A percentile compares a stretch with the other conserved stretches of the same genome.
Evolutionary conservation across 164 flowering plant species (phyloP).

Genomic region (Stephania yunnanensis): DNA sequence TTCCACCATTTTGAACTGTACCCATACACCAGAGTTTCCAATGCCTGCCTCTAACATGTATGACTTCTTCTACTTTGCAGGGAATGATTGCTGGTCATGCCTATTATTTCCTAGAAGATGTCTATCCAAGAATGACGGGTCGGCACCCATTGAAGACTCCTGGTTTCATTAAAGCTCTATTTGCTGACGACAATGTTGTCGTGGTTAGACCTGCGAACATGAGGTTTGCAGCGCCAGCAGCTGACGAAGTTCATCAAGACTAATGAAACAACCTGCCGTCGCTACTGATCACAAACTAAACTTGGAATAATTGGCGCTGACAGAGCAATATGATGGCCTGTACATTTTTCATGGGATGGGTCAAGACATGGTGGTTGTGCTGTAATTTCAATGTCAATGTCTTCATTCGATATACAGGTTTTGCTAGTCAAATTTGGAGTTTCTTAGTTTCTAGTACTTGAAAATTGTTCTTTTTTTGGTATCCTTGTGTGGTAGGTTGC

Average conservation of each 20-base stretch:
- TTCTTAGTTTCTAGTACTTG: neutral
- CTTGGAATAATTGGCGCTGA: neutral
- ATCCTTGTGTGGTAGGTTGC: neutral
- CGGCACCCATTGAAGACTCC: conserved; percentile 90
- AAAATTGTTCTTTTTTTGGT: conserved; percentile 2
- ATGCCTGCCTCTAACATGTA: neutral
- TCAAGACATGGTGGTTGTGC: neutral
- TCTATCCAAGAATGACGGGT: conserved; percentile 87
- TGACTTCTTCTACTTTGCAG: conserved; percentile 29
- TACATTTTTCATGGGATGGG: neutral
- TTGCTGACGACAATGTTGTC: conserved; percentile 81
- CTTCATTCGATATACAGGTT: conserved; percentile 1
- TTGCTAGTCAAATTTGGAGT: conserved; percentile 4
- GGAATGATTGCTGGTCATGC: conserved; percentile 99
- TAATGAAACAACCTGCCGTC: conserved; percentile 15
- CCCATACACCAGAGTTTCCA: neutral
- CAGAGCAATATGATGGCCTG: neutral
- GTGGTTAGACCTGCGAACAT: conserved; percentile 70
- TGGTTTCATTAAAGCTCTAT: conserved; percentile 65
- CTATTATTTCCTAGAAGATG: conserved; percentile 90
- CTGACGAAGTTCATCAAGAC: conserved; percentile 47
- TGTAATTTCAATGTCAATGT: neutral
- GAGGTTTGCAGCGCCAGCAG: conserved; percentile 79
- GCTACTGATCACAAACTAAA: neutral
- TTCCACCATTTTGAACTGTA: neutral